A percentile compares a stretch with the other conserved stretches of the same genome.
Conservation (phyloP, 352 stramenopile species). For the Elongisporangium undulatum region DNA sequence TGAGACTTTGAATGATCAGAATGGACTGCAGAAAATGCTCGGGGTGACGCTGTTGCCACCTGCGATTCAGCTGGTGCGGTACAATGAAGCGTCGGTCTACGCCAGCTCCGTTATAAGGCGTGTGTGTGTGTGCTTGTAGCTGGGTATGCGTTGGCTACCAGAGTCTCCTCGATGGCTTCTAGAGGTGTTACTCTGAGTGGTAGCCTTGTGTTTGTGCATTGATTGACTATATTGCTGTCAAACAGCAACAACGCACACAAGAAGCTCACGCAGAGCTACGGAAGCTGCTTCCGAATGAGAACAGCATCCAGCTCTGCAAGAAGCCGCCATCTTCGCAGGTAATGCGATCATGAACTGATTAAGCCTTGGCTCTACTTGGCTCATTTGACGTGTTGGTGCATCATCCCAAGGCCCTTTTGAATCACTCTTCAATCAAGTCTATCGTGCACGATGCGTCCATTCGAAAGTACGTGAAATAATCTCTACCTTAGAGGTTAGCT, state of each 20-base stretch:
- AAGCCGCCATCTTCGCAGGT: background rate
- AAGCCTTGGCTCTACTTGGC: background rate
- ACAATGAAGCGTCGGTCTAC: background rate
- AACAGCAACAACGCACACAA: constrained; percentile 40
- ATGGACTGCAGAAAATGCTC: constrained; percentile 65
- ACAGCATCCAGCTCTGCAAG: background rate
- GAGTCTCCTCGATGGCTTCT: constrained; percentile 69
- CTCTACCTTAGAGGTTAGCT: background rate
- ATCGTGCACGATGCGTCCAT: constrained; percentile 29
- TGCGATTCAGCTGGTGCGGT: constrained; percentile 49
- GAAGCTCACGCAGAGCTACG: constrained; percentile 33
- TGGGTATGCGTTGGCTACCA: constrained; percentile 62
- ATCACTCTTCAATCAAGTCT: constrained; percentile 15
- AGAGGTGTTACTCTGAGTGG: constrained; percentile 18
- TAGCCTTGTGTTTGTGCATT: background rate
- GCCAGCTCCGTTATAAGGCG: constrained; percentile 2
- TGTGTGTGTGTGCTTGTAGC: constrained; percentile 15
- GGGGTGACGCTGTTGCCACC: constrained; percentile 56
- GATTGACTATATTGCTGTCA: background rate
- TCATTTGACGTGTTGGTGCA: background rate
- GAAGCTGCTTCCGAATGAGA: constrained; percentile 14
- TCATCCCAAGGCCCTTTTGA: background rate
- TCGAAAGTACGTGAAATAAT: constrained; percentile 20
- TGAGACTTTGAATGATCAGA: constrained; percentile 7
- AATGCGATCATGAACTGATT: background rate